Percentiles rank a stretch among this genome's conserved stretches.
Conservation (phyloP, 1,284 basidiomycete genomes). For the Ceratobasidium sp. region DNA sequence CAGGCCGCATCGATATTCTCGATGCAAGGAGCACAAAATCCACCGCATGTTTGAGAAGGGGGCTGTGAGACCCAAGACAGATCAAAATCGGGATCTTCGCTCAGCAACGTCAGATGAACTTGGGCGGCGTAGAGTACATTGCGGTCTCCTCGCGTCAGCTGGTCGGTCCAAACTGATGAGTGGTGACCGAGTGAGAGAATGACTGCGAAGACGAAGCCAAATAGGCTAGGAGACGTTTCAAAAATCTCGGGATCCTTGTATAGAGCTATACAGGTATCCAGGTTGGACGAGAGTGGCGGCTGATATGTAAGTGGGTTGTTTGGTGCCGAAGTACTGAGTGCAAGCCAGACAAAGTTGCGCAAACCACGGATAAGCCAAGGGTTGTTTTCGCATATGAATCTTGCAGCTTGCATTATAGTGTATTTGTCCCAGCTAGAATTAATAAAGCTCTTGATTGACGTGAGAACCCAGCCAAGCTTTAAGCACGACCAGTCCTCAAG, state of each 20-base stretch:
- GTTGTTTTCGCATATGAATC: too few species aligned
- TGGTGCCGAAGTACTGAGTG: too few species aligned
- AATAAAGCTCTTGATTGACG: not conserved
- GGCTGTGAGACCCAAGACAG: not conserved
- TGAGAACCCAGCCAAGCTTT: not conserved
- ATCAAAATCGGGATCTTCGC: not conserved
- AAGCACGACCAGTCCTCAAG: not conserved
- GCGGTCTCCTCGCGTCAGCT: not conserved
- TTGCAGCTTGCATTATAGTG: not conserved
- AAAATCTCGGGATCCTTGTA: not conserved
- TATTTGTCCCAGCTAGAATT: not conserved
- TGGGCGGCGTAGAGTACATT: not conserved
- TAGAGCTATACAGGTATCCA: not conserved
- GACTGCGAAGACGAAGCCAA: conserved; percentile 2
- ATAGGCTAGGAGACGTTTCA: not conserved
- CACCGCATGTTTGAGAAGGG: not conserved
- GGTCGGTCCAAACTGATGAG: not conserved
- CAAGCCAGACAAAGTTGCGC: too few species aligned
- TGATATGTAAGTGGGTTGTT: too few species aligned
- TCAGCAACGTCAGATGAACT: not conserved
- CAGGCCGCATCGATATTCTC: too few species aligned
- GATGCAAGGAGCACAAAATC: too few species aligned
- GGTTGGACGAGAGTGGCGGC: not conserved
- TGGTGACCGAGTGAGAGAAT: conserved; percentile 13
- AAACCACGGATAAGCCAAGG: too few species aligned